Percentiles rank a stretch among this genome's conserved stretches.
Conservation (phyloP, 2,329 filamentous ascomycete genomes). For the Corniculantispora saksenae region DNA sequence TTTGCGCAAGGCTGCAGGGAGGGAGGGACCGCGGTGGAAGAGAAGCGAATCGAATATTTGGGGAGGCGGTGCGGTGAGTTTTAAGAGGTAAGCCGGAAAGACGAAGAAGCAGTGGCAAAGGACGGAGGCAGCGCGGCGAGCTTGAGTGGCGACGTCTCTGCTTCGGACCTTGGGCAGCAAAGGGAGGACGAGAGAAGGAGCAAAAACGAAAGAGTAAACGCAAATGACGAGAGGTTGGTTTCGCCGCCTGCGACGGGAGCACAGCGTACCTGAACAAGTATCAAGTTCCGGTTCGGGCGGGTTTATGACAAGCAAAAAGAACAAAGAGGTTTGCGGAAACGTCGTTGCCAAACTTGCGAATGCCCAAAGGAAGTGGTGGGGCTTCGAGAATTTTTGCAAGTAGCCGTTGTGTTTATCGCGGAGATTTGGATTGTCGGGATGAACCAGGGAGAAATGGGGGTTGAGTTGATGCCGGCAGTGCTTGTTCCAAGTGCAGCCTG, state of each 20-base stretch:
- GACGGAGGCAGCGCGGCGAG: too few species aligned
- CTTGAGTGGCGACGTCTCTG: too few species aligned
- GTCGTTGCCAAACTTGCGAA: slow-evolving; percentile 4
- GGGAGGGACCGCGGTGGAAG: neutral
- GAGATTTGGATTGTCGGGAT: neutral
- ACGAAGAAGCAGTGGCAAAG: too few species aligned
- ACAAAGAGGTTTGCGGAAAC: neutral
- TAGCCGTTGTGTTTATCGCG: neutral
- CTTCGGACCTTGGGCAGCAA: too few species aligned
- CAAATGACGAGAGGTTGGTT: neutral
- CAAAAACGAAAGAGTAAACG: neutral
- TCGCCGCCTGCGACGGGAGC: neutral
- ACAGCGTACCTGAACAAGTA: slow-evolving; percentile 13
- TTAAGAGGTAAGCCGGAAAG: too few species aligned
- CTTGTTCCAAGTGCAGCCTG: too few species aligned
- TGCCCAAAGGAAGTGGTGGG: neutral
- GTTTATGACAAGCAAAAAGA: neutral
- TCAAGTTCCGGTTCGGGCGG: neutral
- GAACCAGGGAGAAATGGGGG: too few species aligned
- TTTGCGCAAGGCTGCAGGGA: neutral
- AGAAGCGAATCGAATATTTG: neutral
- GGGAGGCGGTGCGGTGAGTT: neutral
- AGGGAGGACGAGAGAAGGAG: too few species aligned
- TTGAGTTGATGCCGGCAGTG: too few species aligned
- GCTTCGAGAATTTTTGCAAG: neutral